Base-by-base conservation (phyloP, 2,329 filamentous ascomycete genomes). In the Aureobasidium zeae region DNA sequence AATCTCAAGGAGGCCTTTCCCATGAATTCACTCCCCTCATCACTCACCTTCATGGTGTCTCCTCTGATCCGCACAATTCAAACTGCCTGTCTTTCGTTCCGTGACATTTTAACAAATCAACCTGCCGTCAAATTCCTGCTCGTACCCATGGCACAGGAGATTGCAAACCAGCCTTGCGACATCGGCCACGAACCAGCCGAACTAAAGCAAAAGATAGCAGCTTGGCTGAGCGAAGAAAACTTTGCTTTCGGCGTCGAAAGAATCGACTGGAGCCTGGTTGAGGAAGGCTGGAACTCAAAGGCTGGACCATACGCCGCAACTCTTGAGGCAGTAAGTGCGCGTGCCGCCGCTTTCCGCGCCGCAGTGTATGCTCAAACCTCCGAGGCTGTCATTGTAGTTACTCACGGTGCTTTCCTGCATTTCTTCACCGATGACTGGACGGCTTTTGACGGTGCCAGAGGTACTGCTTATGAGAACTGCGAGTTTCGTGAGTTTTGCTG, bases 11-110 rank as follows among this genome's bases (percentile, higher is more conserved):
- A 68, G 20, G 49, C 53, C 13, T 94, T 93, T 58, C 76, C 82
- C 9, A 63, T 74, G 60, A 79, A 83, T 57, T 65, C 68, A 49
- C 63, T 71, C 28, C 67, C 91, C 55, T 79, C 81, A 3, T 72
- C 83, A 52, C 72, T 94, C 22, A 43, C 39, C 15, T 33, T 43
- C 10, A 73, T 87, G 19, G 79, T 86, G 28, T 91, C 85, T 1
- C 86, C 87, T 5, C 72, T 94, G 52, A 79, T 81, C 38, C 77
- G 87, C 49, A 93, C 87, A 2, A 70, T 94, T 32, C 77, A 85
- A 63, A 94, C 87, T 2, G 80, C 82, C 20, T 45, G 32, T 33
- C 28, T 45, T 6, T 24, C 33, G 15, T 45, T 45, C 8, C 26
- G 43, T 11, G 28, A 37, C 16, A 19, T 36, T 3, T 12, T 45